phyloP scores from a whole-genome alignment of 192 early-diverging fungal species.

The Linnemannia zychae region DNA sequence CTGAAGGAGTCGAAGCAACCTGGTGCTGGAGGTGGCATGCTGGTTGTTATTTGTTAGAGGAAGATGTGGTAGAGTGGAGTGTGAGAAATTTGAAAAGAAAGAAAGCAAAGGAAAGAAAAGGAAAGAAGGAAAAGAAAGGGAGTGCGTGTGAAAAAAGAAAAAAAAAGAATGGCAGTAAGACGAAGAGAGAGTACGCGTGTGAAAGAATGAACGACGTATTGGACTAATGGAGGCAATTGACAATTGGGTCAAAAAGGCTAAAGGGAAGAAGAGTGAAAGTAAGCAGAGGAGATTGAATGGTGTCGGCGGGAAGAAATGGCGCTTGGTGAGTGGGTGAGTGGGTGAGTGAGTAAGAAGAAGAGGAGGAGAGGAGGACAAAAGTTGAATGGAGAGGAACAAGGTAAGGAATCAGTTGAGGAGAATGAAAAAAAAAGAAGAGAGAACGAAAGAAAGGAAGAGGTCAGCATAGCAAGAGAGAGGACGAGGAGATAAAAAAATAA shows the following conservation, averaged over 20 bases:
- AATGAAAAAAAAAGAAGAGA: not conserved
- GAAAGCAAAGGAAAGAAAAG: not conserved
- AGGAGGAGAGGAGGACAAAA: not conserved
- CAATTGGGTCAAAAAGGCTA: not conserved
- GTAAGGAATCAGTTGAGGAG: not conserved
- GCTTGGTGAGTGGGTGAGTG: not conserved
- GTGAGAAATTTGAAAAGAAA: not conserved
- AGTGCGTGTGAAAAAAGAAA: not conserved
- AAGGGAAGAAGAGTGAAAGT: not conserved
- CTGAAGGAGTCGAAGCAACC: conserved; percentile 42
- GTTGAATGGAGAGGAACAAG: not conserved
- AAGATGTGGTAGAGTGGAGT: not conserved
- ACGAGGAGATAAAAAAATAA: too few relatives aligned
- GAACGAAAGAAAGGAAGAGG: not conserved
- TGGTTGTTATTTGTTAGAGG: not conserved
- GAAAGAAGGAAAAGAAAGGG: not conserved
- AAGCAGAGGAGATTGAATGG: not conserved
- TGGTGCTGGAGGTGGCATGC: conserved; percentile 17
- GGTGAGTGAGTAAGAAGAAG: not conserved
- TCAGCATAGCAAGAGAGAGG: not conserved
- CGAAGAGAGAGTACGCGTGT: not conserved
- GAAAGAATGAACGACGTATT: not conserved
- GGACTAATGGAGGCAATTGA: not conserved
- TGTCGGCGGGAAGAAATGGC: not conserved
- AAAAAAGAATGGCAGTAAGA: not conserved